Percentiles rank a stretch among this genome's conserved stretches.
Evolutionary conservation across 2,329 filamentous ascomycete species (phyloP).

Genomic region (Aspergillus spinulosporus): DNA sequence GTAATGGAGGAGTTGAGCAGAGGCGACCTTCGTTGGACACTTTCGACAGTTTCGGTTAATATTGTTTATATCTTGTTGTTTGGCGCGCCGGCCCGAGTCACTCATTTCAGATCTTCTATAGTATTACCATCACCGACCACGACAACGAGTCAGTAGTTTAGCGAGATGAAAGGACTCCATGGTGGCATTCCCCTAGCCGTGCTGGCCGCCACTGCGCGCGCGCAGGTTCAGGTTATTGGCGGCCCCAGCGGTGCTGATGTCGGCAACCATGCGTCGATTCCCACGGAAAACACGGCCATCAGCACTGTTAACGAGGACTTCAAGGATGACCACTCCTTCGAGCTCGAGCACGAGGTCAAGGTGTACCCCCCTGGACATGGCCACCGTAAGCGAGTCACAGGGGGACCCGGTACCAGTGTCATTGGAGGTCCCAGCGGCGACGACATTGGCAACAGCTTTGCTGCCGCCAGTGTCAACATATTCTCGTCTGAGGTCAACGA

Average conservation of each 20-base stretch:
- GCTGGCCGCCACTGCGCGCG: constrained; percentile 34
- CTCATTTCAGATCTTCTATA: constrained; percentile 15
- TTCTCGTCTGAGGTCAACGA: not conserved
- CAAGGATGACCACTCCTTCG: constrained; percentile 6
- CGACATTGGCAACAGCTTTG: constrained; percentile 19
- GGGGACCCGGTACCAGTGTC: constrained; percentile 7
- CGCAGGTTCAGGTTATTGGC: constrained; percentile 20
- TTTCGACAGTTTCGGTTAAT: not conserved
- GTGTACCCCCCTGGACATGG: not conserved
- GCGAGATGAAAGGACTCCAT: constrained; percentile 38
- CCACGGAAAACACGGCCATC: not conserved
- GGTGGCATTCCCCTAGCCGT: constrained; percentile 39
- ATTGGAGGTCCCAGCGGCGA: constrained; percentile 27
- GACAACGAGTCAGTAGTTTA: not conserved
- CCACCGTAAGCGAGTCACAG: not conserved
- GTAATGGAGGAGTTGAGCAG: not conserved
- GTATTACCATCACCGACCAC: not conserved
- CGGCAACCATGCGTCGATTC: constrained; percentile 7
- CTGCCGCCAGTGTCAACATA: constrained; percentile 11
- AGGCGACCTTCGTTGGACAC: constrained; percentile 2
- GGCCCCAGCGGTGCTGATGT: constrained; percentile 10
- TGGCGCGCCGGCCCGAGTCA: constrained; percentile 15
- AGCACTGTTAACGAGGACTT: not conserved
- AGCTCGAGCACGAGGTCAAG: constrained; percentile 3
- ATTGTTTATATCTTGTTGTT: constrained; percentile 9